phyloP scores from a whole-genome alignment of 1,139 yeast genomes.

The Yamadazyma trypodendri region DNA sequence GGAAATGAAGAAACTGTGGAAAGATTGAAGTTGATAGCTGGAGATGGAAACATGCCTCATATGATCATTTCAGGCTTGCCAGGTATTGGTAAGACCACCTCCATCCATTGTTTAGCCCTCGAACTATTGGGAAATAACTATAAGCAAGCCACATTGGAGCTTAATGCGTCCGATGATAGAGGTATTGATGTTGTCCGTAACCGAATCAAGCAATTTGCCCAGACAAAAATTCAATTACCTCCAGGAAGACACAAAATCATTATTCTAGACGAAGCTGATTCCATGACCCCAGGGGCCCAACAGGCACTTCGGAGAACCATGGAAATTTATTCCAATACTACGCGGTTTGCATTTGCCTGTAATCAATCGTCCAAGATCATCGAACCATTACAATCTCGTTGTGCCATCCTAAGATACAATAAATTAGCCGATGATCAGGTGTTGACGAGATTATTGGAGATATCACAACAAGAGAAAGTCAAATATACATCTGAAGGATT shows the following conservation, averaged over 20 bases:
- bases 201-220: constrained; percentile 55
- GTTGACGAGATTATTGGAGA: constrained; percentile 69
- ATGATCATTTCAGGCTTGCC: constrained; percentile 92
- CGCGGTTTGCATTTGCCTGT: constrained; percentile 97
- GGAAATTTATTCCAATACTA: constrained; percentile 92
- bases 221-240: constrained; percentile 67
- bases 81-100: constrained; percentile 96
- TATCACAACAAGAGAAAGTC: constrained; percentile 68
- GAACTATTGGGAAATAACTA: constrained; percentile 74
- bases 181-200: constrained; percentile 51
- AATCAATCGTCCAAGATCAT: constrained; percentile 91
- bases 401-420: constrained; percentile 88
- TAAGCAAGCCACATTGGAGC: constrained; percentile 82
- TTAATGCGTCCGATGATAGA: constrained; percentile 54
- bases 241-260: constrained; percentile 76
- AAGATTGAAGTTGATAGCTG: constrained; percentile 77
- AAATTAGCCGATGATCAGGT: constrained; percentile 85
- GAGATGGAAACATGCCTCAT: constrained; percentile 96
- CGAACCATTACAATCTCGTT: constrained; percentile 94
- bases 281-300: constrained; percentile 99
- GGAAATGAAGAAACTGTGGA: constrained; percentile 92
- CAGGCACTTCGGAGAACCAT: constrained; percentile 95
- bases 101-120: constrained; percentile 85
- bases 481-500: constrained; percentile 87
- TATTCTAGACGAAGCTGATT: constrained; percentile 92